phyloP scores from a whole-genome alignment of 768 basidiomycete species.

The Leccinum boreale region DNA sequence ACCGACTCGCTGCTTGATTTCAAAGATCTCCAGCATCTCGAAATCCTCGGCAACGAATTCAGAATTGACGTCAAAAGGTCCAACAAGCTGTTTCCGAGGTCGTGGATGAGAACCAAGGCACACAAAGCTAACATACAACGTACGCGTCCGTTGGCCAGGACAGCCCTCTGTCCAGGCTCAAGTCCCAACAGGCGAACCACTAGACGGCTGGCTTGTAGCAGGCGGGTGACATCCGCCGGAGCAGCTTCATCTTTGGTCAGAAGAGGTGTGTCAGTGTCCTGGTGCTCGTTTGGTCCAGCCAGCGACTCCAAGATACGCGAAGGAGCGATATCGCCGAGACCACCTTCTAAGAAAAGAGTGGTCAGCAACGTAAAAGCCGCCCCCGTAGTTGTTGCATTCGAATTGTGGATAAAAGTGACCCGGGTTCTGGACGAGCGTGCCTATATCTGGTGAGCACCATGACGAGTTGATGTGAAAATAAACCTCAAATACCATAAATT shows the following conservation, averaged over 20 bases:
- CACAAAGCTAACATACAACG: slow-evolving; percentile 24
- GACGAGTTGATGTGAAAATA: not conserved
- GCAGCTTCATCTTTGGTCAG: slow-evolving; percentile 28
- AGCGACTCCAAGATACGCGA: slow-evolving; percentile 16
- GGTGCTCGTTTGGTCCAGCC: slow-evolving; percentile 5
- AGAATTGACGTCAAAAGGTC: slow-evolving; percentile 52
- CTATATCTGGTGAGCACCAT: slow-evolving; percentile 30
- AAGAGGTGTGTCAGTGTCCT: slow-evolving; percentile 37
- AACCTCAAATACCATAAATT: slow-evolving; percentile 51
- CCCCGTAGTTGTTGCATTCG: slow-evolving; percentile 27
- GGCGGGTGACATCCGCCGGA: slow-evolving; percentile 19
- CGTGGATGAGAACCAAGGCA: slow-evolving; percentile 1
- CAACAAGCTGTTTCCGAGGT: slow-evolving; percentile 56
- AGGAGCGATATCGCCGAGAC: slow-evolving; percentile 32
- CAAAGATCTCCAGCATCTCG: slow-evolving; percentile 65
- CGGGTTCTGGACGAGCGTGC: slow-evolving; percentile 47
- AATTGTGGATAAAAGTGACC: slow-evolving; percentile 77
- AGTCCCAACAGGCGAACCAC: slow-evolving; percentile 58
- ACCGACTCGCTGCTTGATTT: slow-evolving; percentile 64
- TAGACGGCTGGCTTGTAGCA: slow-evolving; percentile 46
- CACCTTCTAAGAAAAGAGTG: slow-evolving; percentile 43
- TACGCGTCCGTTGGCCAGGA: slow-evolving; percentile 85
- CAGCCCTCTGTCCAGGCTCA: slow-evolving; percentile 53
- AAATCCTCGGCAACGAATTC: slow-evolving; percentile 75
- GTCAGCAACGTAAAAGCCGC: slow-evolving; percentile 46